Conservation (phyloP, 495 filamentous ascomycete species). For the Penicillium macrosclerotiorum region DNA sequence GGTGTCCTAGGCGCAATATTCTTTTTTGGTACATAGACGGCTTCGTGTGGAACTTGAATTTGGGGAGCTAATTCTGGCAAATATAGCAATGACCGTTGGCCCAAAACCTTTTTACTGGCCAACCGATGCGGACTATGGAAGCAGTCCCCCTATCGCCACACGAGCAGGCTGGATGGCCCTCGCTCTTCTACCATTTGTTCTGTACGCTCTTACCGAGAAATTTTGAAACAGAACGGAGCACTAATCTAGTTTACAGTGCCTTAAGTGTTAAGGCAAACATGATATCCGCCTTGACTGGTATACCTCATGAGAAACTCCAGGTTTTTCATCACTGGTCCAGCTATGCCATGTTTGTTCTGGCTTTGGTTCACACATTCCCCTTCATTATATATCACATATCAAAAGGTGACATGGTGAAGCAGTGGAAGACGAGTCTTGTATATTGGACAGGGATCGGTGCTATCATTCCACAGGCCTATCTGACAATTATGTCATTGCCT, state of each 20-base stretch:
- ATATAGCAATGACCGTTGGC: slow-evolving; percentile 45
- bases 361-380: slow-evolving; percentile 51
- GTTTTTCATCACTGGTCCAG: slow-evolving; percentile 43
- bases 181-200: slow-evolving; percentile 50
- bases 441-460: slow-evolving; percentile 44
- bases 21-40: slow-evolving; percentile 30
- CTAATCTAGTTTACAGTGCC: slow-evolving; percentile 19
- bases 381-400: slow-evolving; percentile 48
- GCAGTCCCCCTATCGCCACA: slow-evolving; percentile 51
- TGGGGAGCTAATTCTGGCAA: neutral
- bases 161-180: slow-evolving; percentile 53
- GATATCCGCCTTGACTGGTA: slow-evolving; percentile 48
- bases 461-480: slow-evolving; percentile 47
- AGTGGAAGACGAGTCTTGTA: slow-evolving; percentile 42
- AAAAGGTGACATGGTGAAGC: slow-evolving; percentile 44
- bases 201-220: slow-evolving; percentile 30
- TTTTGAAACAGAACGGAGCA: neutral
- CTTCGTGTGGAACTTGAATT: slow-evolving; percentile 15
- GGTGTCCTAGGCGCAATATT: slow-evolving; percentile 22
- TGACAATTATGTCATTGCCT: slow-evolving; percentile 48
- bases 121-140: slow-evolving; percentile 46
- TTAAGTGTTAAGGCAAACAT: slow-evolving; percentile 38
- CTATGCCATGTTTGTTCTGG: slow-evolving; percentile 47
- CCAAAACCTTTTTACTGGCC: slow-evolving; percentile 60
- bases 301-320: slow-evolving; percentile 52